These are phyloP conservation scores for Syncephalastrum monosporum DNA, from an alignment of 371 early-diverging fungal species.

Conservation along the genomic window DNA sequence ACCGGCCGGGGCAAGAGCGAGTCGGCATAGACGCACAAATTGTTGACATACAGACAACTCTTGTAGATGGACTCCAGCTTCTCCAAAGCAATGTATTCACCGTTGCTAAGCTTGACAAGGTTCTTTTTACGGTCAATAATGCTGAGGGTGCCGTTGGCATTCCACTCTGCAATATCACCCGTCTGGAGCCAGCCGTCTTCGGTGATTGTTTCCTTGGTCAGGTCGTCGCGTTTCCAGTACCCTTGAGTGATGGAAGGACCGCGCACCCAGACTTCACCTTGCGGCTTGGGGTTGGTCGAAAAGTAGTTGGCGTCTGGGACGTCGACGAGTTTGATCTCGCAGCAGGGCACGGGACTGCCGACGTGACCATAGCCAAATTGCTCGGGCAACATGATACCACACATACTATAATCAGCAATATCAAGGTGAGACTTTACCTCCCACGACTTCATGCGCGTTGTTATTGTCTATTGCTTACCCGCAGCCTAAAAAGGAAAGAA, in stretches of 20 bases:
- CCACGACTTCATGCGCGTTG: background rate
- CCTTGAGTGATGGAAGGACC: conserved; percentile 72
- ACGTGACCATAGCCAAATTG: conserved; percentile 67
- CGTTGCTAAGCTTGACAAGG: conserved; percentile 77
- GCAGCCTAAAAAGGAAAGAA: conserved; percentile 24
- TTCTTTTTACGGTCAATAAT: conserved; percentile 87
- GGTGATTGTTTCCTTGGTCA: conserved; percentile 72
- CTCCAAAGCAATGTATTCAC: conserved; percentile 98
- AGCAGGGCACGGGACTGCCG: conserved; percentile 83
- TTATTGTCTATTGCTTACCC: conserved; percentile 25
- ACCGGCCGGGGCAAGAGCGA: conserved; percentile 65
- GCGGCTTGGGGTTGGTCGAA: conserved; percentile 73
- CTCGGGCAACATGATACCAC: conserved; percentile 64
- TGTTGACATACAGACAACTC: conserved; percentile 71
- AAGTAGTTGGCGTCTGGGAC: conserved; percentile 80
- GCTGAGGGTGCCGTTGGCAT: conserved; percentile 63
- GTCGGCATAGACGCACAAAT: conserved; percentile 89
- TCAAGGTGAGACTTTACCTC: background rate
- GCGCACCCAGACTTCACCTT: conserved; percentile 88
- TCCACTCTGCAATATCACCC: conserved; percentile 90
- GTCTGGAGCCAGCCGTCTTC: conserved; percentile 90
- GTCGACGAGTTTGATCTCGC: conserved; percentile 91
- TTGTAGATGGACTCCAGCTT: conserved; percentile 95
- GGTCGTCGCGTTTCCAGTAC: conserved; percentile 73
- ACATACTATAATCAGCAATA: conserved; percentile 44